phyloP scores from a whole-genome alignment of 73 alveolate genomes.

The Paramecium pentaurelia region DNA sequence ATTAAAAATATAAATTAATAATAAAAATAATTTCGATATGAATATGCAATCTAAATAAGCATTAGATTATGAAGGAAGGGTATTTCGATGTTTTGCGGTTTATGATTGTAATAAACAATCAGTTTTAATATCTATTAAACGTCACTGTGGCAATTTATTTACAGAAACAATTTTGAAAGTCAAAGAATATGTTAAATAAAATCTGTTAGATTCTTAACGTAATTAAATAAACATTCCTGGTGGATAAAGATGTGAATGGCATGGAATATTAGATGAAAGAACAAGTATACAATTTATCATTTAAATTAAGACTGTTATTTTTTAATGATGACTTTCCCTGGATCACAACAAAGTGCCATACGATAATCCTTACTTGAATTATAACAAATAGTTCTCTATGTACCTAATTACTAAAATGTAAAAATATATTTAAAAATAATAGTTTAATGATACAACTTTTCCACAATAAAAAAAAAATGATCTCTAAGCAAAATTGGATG shows the following conservation, averaged over 20 bases:
- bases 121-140: not conserved
- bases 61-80: not conserved
- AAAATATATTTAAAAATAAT: not conserved
- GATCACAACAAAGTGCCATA: not conserved
- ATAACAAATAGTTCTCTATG: not conserved
- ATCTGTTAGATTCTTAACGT: not conserved
- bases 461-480: not conserved
- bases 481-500: not conserved
- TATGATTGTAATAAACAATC: not conserved
- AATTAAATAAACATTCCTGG: not conserved
- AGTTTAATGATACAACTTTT: not conserved
- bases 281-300: not conserved
- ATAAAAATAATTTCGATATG: not conserved
- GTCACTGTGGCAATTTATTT: not conserved
- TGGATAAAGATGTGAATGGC: conserved; percentile 33
- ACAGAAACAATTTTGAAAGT: not conserved
- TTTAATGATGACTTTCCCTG: conserved; percentile 18
- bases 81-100: not conserved
- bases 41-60: not conserved
- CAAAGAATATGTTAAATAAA: not conserved
- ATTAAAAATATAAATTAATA: not conserved
- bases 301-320: not conserved
- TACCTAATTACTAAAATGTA: not conserved
- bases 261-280: conserved; percentile 6
- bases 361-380: not conserved